Evolutionary conservation across 1,284 basidiomycete species (phyloP), one percentile per base, ranked within the genome.

Genomic region (Coniferiporia weirii): DNA sequence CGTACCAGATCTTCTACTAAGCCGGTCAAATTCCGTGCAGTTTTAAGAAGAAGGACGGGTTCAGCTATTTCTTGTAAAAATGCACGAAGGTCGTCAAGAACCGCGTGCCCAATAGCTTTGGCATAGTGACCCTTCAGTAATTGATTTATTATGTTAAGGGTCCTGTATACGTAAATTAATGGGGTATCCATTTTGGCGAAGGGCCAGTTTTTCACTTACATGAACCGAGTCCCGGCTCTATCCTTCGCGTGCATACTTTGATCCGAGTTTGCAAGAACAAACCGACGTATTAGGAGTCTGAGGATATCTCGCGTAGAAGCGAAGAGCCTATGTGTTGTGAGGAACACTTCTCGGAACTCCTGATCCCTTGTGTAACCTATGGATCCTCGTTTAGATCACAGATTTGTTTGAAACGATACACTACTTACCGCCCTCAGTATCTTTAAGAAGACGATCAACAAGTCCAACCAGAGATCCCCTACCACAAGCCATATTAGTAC

Each of bases 391-490:
- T 44, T 10, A 45, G 17, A 20, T 19, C 15, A n/a, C 3, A 46
- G 4, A 20, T n/a, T 20, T 9, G 17, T 3, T 13, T 54, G 4
- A 46, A 58, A 5, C 45, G 5, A 17, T 34, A 20, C 7, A n/a
- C 19, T 7, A 9, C 34, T 52, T 35, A 56, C 34, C 46, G 12
- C 40, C 57, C 72, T 71, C 69, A 54, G 70, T 72, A 54, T 72
- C 67, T 17, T 64, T 67, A 50, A 76, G 70, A 48, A 78, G 63
- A 36, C 70, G 69, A 19, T 75, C 71, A 2, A 78, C 67, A 22
- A 79, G 63, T 13, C 73, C 76, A 61, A 75, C 70, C 52, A 79
- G 60, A 17, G 74, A 77, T 5, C 73, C 77, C n/a, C 73, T 70
- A 15, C 63, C 61, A 12, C 56, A 1, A 62, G 59, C 35, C 68